Conservation (phyloP, 176 grass and related monocot genomes). For the Carex pumila region DNA sequence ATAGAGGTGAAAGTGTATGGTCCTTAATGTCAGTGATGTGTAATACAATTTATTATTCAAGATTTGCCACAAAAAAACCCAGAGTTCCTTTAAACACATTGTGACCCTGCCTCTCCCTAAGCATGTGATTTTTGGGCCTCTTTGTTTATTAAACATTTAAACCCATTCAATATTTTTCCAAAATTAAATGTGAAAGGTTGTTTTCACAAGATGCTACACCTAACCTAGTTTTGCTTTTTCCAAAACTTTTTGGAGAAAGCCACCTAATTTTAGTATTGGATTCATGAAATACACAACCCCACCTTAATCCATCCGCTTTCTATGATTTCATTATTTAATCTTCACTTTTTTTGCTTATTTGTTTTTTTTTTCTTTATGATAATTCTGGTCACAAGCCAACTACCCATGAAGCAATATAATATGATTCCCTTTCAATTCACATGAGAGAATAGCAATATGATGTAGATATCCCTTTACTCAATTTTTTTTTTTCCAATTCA, state of each 20-base stretch:
- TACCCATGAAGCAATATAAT: background rate
- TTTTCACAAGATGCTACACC: constrained; percentile 19
- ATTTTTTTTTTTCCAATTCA: too few species aligned
- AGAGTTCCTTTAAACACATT: background rate
- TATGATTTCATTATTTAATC: background rate
- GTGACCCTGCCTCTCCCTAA: background rate
- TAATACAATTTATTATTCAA: background rate
- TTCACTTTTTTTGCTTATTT: background rate
- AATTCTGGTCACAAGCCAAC: background rate
- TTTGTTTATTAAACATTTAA: background rate
- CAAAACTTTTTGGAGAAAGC: constrained; percentile 22
- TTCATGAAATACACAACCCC: background rate
- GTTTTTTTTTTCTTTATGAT: background rate
- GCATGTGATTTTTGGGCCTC: constrained; percentile 15
- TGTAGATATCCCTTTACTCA: too few species aligned
- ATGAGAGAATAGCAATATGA: background rate
- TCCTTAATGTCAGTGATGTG: background rate
- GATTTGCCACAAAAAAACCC: too few species aligned
- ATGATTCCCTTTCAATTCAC: background rate
- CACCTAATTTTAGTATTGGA: constrained; percentile 7
- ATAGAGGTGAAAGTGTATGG: background rate
- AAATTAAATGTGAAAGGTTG: constrained; percentile 21
- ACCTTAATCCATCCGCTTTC: background rate
- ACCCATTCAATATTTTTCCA: background rate
- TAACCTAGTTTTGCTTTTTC: constrained; percentile 16